Conservation (phyloP, 2,329 filamentous ascomycete genomes). For the Colletotrichum horii region DNA sequence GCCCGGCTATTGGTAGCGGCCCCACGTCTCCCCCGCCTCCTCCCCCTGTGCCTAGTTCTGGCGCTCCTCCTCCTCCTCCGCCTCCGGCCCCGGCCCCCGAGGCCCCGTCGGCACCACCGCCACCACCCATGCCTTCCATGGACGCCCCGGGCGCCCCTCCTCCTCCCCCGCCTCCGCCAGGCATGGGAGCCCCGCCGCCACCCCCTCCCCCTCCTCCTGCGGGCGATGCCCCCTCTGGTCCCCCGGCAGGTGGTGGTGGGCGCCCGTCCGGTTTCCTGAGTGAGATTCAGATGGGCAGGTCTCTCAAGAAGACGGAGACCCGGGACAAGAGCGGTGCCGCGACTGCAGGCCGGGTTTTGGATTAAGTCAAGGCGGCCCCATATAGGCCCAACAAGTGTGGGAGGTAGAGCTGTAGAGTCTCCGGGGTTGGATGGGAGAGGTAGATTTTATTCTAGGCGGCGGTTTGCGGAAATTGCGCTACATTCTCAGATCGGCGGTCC, state of each 20-base stretch:
- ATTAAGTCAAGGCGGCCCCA: conserved; percentile 35
- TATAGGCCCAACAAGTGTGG: neutral
- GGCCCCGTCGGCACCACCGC: conserved; percentile 31
- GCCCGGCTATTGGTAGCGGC: conserved; percentile 44
- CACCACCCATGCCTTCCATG: conserved; percentile 34
- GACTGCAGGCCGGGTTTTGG: conserved; percentile 77
- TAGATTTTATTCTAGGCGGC: neutral
- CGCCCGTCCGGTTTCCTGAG: conserved; percentile 72
- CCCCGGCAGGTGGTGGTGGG: conserved; percentile 53
- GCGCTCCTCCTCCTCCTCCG: conserved; percentile 33
- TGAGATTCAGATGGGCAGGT: conserved; percentile 81
- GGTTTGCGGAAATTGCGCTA: neutral
- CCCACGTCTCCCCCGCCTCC: conserved; percentile 36
- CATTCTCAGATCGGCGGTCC: neutral
- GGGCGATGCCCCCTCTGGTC: conserved; percentile 45
- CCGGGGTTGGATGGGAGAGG: neutral
- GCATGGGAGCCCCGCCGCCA: conserved; percentile 39
- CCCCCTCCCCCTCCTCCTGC: conserved; percentile 49
- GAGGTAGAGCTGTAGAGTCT: neutral
- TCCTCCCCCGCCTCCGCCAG: conserved; percentile 47
- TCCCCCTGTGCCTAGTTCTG: conserved; percentile 30
- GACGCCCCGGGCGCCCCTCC: conserved; percentile 35
- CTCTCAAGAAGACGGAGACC: conserved; percentile 86
- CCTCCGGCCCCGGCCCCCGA: conserved; percentile 27
- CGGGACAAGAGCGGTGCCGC: conserved; percentile 81